phyloP scores from a whole-genome alignment of 83 land plant species.

The Larix sibirica region DNA sequence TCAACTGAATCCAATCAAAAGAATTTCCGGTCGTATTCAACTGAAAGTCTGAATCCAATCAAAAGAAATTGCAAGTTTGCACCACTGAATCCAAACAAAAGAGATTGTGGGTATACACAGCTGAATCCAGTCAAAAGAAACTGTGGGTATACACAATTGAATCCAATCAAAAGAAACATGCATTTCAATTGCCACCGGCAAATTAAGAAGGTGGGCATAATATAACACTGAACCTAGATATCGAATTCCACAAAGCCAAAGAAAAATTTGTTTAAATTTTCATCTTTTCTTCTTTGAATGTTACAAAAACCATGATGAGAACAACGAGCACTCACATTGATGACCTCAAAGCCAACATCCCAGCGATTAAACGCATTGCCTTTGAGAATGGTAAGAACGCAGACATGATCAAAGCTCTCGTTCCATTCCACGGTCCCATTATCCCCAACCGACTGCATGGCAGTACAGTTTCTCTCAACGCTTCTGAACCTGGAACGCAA shows the following conservation, averaged over 20 bases:
- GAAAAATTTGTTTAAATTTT: neutral
- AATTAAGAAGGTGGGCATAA: neutral
- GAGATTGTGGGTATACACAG: neutral
- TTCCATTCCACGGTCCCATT: slow-evolving; percentile 43
- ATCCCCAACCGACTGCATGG: slow-evolving; percentile 14
- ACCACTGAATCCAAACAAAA: neutral
- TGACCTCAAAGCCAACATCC: slow-evolving; percentile 44
- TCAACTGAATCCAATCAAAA: neutral
- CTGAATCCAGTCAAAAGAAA: neutral
- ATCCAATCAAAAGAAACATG: neutral
- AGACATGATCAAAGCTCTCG: slow-evolving; percentile 44
- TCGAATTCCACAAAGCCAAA: neutral
- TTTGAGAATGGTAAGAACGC: slow-evolving; percentile 29
- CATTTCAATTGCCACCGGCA: neutral
- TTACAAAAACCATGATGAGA: neutral
- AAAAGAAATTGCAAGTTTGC: neutral
- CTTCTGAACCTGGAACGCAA: slow-evolving; percentile 32
- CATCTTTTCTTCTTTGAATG: neutral
- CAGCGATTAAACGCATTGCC: slow-evolving; percentile 53
- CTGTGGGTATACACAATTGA: neutral
- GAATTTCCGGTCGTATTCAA: too few species aligned
- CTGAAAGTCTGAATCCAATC: neutral
- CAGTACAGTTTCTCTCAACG: slow-evolving; percentile 44
- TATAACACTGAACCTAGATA: neutral
- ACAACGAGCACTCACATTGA: slow-evolving; percentile 34